Percentiles rank a stretch among this genome's conserved stretches.
Evolutionary conservation across 169 alveolate genomes (phyloP).

Genomic region (Plasmodium gaboni): DNA sequence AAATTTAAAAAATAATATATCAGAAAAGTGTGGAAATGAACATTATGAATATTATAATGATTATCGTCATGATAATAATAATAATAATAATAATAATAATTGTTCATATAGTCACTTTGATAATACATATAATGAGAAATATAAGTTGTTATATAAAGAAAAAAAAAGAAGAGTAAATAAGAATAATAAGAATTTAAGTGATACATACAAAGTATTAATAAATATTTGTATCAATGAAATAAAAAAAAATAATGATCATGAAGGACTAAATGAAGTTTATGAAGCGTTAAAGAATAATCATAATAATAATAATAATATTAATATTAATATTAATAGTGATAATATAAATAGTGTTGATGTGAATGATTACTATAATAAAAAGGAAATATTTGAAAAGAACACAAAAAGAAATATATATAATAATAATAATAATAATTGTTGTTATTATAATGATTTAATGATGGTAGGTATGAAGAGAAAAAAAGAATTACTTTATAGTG

Average conservation of each 20-base stretch:
- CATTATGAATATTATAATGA: too few species aligned
- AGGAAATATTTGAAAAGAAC: too few species aligned
- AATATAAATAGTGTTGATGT: background rate
- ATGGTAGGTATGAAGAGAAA: background rate
- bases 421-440: background rate
- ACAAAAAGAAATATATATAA: background rate
- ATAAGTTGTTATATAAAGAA: background rate
- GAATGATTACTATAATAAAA: background rate
- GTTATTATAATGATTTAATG: background rate
- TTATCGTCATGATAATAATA: too few species aligned
- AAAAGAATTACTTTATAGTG: background rate
- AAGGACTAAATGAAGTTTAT: constrained; percentile 9
- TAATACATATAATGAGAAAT: too few species aligned
- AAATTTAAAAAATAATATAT: too few species aligned
- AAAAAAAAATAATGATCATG: constrained; percentile 1
- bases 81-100: too few species aligned
- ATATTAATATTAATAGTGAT: background rate
- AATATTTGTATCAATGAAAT: constrained; percentile 54
- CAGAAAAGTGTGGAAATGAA: too few species aligned
- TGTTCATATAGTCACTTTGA: too few species aligned
- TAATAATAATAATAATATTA: background rate
- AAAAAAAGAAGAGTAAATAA: background rate
- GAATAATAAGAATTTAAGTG: constrained; percentile 23
- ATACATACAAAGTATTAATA: constrained; percentile 61
- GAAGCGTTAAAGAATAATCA: constrained; percentile 19